phyloP scores from a whole-genome alignment of 495 filamentous ascomycete genomes.

The Tuber indicum region DNA sequence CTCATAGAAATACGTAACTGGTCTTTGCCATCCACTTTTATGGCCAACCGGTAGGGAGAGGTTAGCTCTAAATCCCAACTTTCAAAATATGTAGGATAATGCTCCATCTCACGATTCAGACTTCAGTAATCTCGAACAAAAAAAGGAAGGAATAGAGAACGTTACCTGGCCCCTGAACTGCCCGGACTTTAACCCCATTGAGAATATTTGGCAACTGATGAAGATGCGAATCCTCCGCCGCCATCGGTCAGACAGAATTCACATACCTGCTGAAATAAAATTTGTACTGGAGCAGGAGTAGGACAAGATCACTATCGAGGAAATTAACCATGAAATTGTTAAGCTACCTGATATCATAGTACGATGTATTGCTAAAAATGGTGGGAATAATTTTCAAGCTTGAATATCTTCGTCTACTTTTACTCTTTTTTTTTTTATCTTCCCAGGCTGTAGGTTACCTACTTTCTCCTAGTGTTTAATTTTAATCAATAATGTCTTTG shows the following conservation, averaged over 20 bases:
- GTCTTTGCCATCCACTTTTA: neutral
- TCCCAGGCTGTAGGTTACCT: too few relatives aligned
- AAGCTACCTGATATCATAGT: too few relatives aligned
- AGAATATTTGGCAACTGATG: neutral
- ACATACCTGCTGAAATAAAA: neutral
- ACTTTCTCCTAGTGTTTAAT: too few relatives aligned
- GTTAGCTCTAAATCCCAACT: constrained; percentile 1
- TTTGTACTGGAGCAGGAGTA: too few relatives aligned
- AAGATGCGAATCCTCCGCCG: neutral
- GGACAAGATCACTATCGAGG: too few relatives aligned
- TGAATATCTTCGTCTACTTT: too few relatives aligned
- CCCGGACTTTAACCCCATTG: constrained; percentile 18
- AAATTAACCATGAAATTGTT: too few relatives aligned
- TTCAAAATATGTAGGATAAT: constrained; percentile 7
- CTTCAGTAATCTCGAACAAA: constrained; percentile 6
- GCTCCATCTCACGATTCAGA: constrained; percentile 5
- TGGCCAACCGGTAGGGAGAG: constrained; percentile 5
- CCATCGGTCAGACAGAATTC: neutral
- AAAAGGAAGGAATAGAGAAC: constrained; percentile 10
- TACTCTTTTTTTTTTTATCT: too few relatives aligned
- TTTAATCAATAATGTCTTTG: too few relatives aligned
- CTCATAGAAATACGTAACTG: constrained; percentile 3
- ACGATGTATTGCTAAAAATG: too few relatives aligned
- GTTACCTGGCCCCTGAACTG: constrained; percentile 8
- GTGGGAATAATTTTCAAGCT: too few relatives aligned